A percentile compares a stretch with the other conserved stretches of the same genome.
Evolutionary conservation across 768 basidiomycete genomes (phyloP).

Genomic region (Tulasnella calospora): DNA sequence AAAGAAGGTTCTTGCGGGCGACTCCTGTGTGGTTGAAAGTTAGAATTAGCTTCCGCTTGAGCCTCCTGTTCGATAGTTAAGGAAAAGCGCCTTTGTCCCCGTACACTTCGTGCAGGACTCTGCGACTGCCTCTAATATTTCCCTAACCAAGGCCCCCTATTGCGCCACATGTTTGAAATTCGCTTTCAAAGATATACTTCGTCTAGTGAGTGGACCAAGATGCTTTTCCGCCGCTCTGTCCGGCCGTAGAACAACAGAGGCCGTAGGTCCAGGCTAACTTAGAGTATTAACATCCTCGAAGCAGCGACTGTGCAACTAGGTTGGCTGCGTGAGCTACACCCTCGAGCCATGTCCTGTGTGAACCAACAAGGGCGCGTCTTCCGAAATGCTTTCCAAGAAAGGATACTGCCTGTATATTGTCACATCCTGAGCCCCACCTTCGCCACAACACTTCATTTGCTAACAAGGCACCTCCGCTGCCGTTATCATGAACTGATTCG

Average conservation of each 20-base stretch:
- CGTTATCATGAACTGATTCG: neutral
- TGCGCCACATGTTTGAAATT: neutral
- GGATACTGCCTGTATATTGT: neutral
- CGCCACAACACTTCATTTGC: neutral
- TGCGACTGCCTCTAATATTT: neutral
- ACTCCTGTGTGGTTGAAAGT: neutral
- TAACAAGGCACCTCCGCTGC: neutral
- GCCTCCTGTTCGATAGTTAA: neutral
- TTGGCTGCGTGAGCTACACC: neutral
- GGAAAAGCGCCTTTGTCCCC: neutral
- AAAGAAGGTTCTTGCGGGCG: neutral
- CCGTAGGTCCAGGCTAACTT: neutral
- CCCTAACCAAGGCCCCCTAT: neutral
- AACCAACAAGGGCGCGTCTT: neutral
- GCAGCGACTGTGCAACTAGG: neutral
- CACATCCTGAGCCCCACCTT: neutral
- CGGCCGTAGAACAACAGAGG: neutral
- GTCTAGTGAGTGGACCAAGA: neutral
- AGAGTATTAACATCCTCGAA: neutral
- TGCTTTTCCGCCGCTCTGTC: neutral
- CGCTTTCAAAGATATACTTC: neutral
- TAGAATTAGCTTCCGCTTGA: neutral
- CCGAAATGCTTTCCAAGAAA: neutral
- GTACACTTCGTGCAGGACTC: neutral
- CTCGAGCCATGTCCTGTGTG: neutral